Evolutionary conservation across 208 protist genomes (phyloP), one percentile per base, ranked within the genome.

Genomic region (Leishmania tarentolae): DNA sequence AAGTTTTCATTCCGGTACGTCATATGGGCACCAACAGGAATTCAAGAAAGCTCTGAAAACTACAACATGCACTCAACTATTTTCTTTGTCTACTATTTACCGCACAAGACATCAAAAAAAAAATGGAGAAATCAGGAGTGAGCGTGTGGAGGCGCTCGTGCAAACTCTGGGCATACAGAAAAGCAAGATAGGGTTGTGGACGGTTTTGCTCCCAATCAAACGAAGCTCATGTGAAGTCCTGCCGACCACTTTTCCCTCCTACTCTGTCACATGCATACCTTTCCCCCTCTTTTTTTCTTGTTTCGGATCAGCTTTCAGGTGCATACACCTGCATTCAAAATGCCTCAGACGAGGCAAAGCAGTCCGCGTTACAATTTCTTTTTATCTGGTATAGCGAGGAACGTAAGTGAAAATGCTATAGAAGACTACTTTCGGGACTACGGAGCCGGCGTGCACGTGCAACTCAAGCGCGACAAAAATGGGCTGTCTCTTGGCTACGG

Each of bases 401-500:
- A 80, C n/a, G 79, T 94, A 46, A 84, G 72, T 42, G 66, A 80
- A 17, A 76, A 88, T 42, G 86, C 87, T n/a, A 46, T 95, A 9
- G 78, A 81, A 52, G 35, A 78, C 1, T 83, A 95, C 70, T 94
- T 95, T 83, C 40, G 40, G 46, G n/a, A 70, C 7, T 93, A 89
- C 65, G 90, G 90, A 3, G 42, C 74, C 7, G 80, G 89, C 21
- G 35, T 75, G 5, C 50, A 15, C 15, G 76, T 91, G 65, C 78
- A 69, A 0, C 50, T 92, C 3, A 87, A 85, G 65, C 83, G 63
- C 13, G 89, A 95, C 71, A 73, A 84, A 17, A 66, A 80, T 19
- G 92, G 92, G 31, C 79, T 88, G 69, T 91, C 90, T 21, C 76
- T 90, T 8, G 92, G 92, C 31, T 95, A 92, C 80, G 92, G 92